Evolutionary conservation across 305 asterid species (phyloP), one percentile per base, ranked within the genome.

Genomic region (Solanum aculeatissimum): DNA sequence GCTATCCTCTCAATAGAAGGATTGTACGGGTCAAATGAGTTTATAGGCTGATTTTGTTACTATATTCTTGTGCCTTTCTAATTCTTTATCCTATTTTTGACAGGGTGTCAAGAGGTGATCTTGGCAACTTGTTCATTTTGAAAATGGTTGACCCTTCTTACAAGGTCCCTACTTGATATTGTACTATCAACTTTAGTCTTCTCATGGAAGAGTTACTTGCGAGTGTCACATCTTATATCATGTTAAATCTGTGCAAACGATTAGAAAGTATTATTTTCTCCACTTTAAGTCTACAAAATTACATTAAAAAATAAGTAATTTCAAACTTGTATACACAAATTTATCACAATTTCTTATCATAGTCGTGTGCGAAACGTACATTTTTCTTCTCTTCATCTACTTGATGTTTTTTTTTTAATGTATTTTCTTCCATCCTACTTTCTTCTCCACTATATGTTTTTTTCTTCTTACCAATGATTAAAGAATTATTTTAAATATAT

Each of bases 81-180:
- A 68, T 68, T 86, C 38, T 55, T 55, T 80, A 27, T 14, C 29
- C 21, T 42, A 35, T 32, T 16, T 25, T 54, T 53, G 40, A 38
- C 91, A 92, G 94, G 83, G 74, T 89, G 66, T 90, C 94, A 62
- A 92, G 95, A 87, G 95, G 95, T 72, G 92, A 92, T 85, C 43
- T 58, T 82, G 92, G 93, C 29, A 91, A 91, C 86, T 84, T 92
- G 79, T 92, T 92, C 89, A 83, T 92, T 83, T 83, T 91, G 80
- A 88, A 85, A 88, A 92, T 92, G 92, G 85, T 92, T 54, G 93
- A 92, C 38, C 95, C 93, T 32, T 85, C 90, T 9, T 91, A 91
- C 51, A 69, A 86, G 84, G 86, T 92, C 42, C 92, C 93, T n/a
- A 77, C 86, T 60, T 89, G 82, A 84, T 43, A 45, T 71, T 9